phyloP scores from a whole-genome alignment of 176 grass and related monocot genomes.

The Triticum urartu region DNA sequence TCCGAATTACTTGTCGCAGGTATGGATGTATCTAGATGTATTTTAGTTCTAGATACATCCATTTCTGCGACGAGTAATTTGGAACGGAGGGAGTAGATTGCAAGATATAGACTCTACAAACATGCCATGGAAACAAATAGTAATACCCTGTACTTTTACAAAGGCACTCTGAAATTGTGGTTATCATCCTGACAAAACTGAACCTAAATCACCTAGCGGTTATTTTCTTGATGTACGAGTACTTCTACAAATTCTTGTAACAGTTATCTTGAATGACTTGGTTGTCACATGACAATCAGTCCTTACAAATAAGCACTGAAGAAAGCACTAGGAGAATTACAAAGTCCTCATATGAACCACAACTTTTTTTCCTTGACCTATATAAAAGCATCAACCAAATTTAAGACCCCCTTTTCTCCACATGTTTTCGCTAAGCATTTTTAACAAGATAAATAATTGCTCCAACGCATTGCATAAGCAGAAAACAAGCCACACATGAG shows the following conservation, averaged over 20 bases:
- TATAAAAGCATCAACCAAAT: background rate
- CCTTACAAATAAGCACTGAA: background rate
- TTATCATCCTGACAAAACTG: slow-evolving; percentile 16
- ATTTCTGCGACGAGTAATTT: too few species aligned
- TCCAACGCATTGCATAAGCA: background rate
- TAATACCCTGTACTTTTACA: background rate
- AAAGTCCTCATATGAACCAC: background rate
- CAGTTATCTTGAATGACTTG: slow-evolving; percentile 1
- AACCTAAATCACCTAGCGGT: background rate
- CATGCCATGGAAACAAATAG: slow-evolving; percentile 22
- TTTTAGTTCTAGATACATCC: too few species aligned
- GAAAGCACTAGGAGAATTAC: background rate
- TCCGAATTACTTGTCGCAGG: too few species aligned
- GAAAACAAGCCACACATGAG: background rate
- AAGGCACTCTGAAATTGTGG: background rate
- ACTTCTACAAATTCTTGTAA: background rate
- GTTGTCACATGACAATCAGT: background rate
- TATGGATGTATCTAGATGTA: too few species aligned
- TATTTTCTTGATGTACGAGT: background rate
- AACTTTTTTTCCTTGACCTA: background rate
- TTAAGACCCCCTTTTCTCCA: background rate
- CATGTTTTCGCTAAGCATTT: background rate
- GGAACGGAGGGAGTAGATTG: background rate
- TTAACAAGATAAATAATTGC: background rate
- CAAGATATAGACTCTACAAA: background rate